Conservation (phyloP, 805 yeast species). For the Naumovozyma baii region DNA sequence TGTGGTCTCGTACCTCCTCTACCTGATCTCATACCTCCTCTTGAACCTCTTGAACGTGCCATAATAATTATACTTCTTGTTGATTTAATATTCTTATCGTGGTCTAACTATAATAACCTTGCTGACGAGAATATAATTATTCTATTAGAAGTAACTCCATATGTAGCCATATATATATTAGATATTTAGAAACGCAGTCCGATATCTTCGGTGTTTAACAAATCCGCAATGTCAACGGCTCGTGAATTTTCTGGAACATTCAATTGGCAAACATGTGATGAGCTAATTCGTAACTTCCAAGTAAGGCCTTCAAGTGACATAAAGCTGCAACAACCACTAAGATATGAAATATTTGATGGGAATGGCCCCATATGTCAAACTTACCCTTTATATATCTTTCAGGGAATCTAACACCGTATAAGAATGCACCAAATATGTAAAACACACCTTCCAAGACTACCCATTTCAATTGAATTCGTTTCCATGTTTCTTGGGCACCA, state of each 20-base stretch:
- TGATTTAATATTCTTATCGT: too few species aligned
- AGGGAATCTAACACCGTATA: constrained; percentile 74
- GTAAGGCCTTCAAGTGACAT: constrained; percentile 60
- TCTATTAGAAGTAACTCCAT: too few species aligned
- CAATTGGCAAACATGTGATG: too few species aligned
- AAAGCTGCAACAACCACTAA: constrained; percentile 68
- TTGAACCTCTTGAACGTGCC: constrained; percentile 32
- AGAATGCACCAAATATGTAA: constrained; percentile 68
- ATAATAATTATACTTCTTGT: too few species aligned
- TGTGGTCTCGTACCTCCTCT: constrained; percentile 33
- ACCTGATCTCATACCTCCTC: constrained; percentile 21
- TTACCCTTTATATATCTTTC: constrained; percentile 56
- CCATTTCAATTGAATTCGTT: constrained; percentile 51
- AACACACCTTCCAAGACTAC: constrained; percentile 60
- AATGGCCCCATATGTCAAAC: constrained; percentile 65
- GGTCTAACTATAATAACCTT: too few species aligned
- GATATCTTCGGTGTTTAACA: not conserved
- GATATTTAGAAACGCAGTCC: not conserved
- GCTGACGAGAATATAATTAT: too few species aligned
- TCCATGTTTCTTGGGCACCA: constrained; percentile 41
- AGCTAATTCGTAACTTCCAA: constrained; percentile 44
- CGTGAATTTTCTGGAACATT: too few species aligned
- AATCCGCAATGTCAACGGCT: too few species aligned
- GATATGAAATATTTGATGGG: constrained; percentile 78
- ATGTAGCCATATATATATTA: too few species aligned